Evolutionary conservation across 2,329 filamentous ascomycete genomes (phyloP), one percentile per base, ranked within the genome.

Genomic region (Fusarium liriodendri): DNA sequence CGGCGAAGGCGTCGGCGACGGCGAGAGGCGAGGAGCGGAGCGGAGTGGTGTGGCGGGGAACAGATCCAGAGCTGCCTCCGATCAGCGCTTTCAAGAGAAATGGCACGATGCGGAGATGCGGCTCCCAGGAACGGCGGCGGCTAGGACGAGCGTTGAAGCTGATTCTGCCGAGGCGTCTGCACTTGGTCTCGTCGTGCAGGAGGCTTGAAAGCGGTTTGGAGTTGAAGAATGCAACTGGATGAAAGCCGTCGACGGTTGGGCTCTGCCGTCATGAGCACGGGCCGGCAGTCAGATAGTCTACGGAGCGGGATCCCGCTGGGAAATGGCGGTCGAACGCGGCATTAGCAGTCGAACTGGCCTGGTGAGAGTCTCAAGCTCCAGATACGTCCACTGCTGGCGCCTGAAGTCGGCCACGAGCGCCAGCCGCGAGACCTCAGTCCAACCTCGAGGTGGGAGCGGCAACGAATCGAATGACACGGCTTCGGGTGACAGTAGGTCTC

Each of bases 381-480:
- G 37, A 18, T 29, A 38, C 32, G 25, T 29, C 62, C 71, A 74
- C 27, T 67, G 64, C 68, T 60, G 73, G 58, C 64, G 47, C 61
- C 68, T 66, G 60, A 47, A 54, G 58, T 69, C 68, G 45, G 64
- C 45, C 61, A 69, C 52, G 61, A 66, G 54, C 35, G 33, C 22
- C 64, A 66, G 47, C 61, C 60, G 35, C 66, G 71, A 61, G 65
- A 52, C 65, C 57, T 65, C 45, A 61, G 33, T 55, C 62, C 50
- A 57, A 62, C 47, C 32, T 54, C 42, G 55, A 66, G 54, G 52
- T 54, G 50, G 45, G 59, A 58, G 59, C 62, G 55, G 32, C 33
- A 70, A 60, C 70, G 70, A 77, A 76, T 77, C 70, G 67, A 76
- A 76, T 76, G 73, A 72, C 73, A 75, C 73, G 62, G 62, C 71